Base-by-base conservation (phyloP, 805 yeast genomes). In the Metschnikowia bowlesiae region DNA sequence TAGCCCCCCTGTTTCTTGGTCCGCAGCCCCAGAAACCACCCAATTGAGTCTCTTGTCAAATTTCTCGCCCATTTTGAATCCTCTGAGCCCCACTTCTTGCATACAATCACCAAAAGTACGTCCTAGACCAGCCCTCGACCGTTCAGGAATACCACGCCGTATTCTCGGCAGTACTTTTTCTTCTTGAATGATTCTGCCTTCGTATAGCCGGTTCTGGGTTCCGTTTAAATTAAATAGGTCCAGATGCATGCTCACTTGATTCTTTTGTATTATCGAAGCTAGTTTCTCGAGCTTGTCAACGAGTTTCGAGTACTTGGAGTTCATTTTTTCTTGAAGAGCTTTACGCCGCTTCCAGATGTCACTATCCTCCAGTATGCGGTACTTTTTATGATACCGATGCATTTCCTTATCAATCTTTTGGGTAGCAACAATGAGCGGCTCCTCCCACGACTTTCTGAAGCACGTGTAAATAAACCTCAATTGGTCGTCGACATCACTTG, bases 91-190 rank as follows among this genome's bases (percentile, higher is more conserved):
- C 1, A 36, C 51, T 6, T 64, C 64, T 33, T 55, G 62, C 49
- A 72, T 53, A 45, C 65, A 67, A 49, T 72, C 76, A 3, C 66
- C 67, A 44, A 73, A 57, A 13, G 57, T 54, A 49, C 62, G 66
- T 1, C 68, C 68, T 52, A 60, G 49, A 1, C 71, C 71, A 8
- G 49, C 38, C 70, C 53, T 18, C 65, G n/a, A 71, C 1, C 47
- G 31, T 30, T 53, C 58, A 6, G 69, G 63, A 13, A 67, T 46
- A 3, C 67, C 69, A 2, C 44, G 22, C 2, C 35, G 26, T 10
- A 14, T 30, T 11, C 29, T 47, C 3, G 47, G 14, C 33, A 28
- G 29, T 8, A 29, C 4, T 1, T 28, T 26, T 16, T 51, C 35
- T 18, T 41, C 42, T 16, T 32, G 26, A 2, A 16, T n/a, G 10